phyloP scores from a whole-genome alignment of 768 basidiomycete genomes.

The Hygrophorus russula region DNA sequence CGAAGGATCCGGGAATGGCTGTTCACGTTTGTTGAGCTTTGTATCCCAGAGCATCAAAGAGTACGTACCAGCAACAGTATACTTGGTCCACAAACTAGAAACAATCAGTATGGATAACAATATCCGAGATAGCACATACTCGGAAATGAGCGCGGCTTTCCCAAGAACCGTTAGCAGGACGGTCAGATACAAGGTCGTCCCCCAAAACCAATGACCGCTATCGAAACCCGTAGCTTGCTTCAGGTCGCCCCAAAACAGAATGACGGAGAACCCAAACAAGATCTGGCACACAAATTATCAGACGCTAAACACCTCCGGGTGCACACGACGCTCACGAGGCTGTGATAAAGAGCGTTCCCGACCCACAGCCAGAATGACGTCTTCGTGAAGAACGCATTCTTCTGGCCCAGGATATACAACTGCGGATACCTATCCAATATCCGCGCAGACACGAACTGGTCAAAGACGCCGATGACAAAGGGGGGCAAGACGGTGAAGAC shows the following conservation, averaged over 20 bases:
- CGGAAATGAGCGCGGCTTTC: slow-evolving; percentile 93
- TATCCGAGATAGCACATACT: slow-evolving; percentile 46
- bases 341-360: slow-evolving; percentile 82
- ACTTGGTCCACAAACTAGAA: slow-evolving; percentile 95
- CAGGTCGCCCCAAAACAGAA: slow-evolving; percentile 90
- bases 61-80: slow-evolving; percentile 76
- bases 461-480: slow-evolving; percentile 94
- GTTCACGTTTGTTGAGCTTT: slow-evolving; percentile 4
- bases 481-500: slow-evolving; percentile 94
- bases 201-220: slow-evolving; percentile 98
- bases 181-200: slow-evolving; percentile 88
- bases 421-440: slow-evolving; percentile 97
- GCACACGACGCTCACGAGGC: slow-evolving; percentile 43
- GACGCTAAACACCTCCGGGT: neutral
- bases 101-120: slow-evolving; percentile 2
- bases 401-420: slow-evolving; percentile 87
- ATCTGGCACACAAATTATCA: slow-evolving; percentile 35
- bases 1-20: slow-evolving; percentile 96
- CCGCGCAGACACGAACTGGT: slow-evolving; percentile 95
- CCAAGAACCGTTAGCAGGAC: slow-evolving; percentile 92
- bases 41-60: neutral
- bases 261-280: slow-evolving; percentile 77
- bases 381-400: slow-evolving; percentile 87
- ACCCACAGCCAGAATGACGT: slow-evolving; percentile 92
- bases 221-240: slow-evolving; percentile 73